Evolutionary conservation across 2,329 filamentous ascomycete species (phyloP).

Genomic region (Sclerotinia nivalis): DNA sequence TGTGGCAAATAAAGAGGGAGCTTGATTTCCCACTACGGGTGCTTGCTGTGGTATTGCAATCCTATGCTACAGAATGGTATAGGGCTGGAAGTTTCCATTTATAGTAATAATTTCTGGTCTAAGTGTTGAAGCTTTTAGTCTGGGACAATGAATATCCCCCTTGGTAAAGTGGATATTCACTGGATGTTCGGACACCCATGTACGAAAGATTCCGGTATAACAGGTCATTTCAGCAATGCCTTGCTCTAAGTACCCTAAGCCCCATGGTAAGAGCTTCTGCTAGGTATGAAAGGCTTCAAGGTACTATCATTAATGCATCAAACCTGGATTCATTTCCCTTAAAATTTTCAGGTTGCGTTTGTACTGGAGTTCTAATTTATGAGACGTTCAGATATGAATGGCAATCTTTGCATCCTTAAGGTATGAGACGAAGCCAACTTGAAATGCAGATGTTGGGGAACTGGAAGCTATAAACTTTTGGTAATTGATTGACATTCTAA

Average conservation of each 20-base stretch:
- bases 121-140: too few species aligned
- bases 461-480: background rate
- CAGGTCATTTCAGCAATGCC: background rate
- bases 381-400: too few species aligned
- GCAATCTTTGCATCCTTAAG: background rate
- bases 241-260: background rate
- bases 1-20: too few species aligned
- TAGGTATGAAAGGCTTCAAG: background rate
- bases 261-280: too few species aligned
- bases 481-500: fast-evolving
- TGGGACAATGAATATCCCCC: too few species aligned
- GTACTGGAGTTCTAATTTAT: background rate
- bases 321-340: fast-evolving
- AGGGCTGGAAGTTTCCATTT: too few species aligned
- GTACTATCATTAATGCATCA: background rate
- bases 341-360: background rate
- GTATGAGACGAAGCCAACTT: background rate
- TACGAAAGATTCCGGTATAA: background rate
- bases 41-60: too few species aligned
- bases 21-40: too few species aligned
- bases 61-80: too few species aligned
- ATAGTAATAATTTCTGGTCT: too few species aligned
- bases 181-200: too few species aligned
- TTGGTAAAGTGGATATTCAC: too few species aligned
- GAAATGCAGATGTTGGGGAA: fast-evolving